Conservation (phyloP, 2,329 filamentous ascomycete species). For the Scortechinia acanthostroma region DNA sequence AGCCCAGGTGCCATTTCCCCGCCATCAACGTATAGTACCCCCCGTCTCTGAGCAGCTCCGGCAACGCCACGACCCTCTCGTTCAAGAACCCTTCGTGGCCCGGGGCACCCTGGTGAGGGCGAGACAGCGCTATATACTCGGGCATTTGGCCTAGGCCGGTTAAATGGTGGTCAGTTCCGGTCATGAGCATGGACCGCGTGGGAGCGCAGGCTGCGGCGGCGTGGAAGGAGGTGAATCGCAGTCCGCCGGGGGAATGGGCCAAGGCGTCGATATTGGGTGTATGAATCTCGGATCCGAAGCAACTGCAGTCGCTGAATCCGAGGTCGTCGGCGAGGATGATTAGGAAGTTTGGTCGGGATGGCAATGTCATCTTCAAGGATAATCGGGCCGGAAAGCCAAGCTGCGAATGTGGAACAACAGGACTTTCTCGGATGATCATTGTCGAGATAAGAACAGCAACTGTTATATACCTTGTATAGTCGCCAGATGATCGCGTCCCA, state of each 20-base stretch:
- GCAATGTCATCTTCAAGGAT: too few relatives aligned
- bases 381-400: too few relatives aligned
- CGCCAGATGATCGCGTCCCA: too few relatives aligned
- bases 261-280: slow-evolving; percentile 47
- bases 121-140: slow-evolving; percentile 19
- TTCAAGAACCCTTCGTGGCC: slow-evolving; percentile 51
- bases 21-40: slow-evolving; percentile 49
- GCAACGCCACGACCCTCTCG: slow-evolving; percentile 39
- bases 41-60: slow-evolving; percentile 43
- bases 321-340: slow-evolving; percentile 16
- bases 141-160: slow-evolving; percentile 44
- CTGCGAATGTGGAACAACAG: too few relatives aligned
- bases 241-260: slow-evolving; percentile 24
- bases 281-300: slow-evolving; percentile 45
- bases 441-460: too few relatives aligned
- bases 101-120: slow-evolving; percentile 25
- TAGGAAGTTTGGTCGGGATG: slow-evolving; percentile 16
- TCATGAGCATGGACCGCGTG: slow-evolving; percentile 49
- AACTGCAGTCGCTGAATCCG: slow-evolving; percentile 13
- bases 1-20: slow-evolving; percentile 49
- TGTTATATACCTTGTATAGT: too few relatives aligned
- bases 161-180: slow-evolving; percentile 47
- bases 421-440: too few relatives aligned
- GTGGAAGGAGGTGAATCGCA: slow-evolving; percentile 50
- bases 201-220: slow-evolving; percentile 51